Evolutionary conservation across 257 asterid genomes (phyloP).

Genomic region (Fraxinus excelsior): DNA sequence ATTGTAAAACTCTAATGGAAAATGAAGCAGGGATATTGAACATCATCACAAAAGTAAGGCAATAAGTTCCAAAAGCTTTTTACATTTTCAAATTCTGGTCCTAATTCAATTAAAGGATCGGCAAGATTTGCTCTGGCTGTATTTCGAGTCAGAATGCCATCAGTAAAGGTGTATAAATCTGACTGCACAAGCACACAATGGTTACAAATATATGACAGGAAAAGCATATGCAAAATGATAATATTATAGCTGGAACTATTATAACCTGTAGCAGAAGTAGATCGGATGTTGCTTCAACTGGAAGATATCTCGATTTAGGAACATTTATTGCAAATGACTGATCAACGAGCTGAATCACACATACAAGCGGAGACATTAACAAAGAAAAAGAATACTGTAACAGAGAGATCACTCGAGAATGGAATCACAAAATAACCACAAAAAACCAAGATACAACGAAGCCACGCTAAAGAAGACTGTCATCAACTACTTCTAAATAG

Average conservation of each 20-base stretch:
- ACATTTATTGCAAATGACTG: slow-evolving; percentile 57
- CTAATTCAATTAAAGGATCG: slow-evolving; percentile 75
- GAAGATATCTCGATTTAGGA: slow-evolving; percentile 75
- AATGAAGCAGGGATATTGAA: slow-evolving; percentile 3
- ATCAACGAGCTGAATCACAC: slow-evolving; percentile 59
- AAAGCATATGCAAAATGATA: slow-evolving; percentile 4
- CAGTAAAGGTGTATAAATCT: slow-evolving; percentile 60
- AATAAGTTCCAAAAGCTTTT: slow-evolving; percentile 22
- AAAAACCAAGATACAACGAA: neutral
- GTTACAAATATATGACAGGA: slow-evolving; percentile 14
- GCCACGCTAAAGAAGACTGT: neutral
- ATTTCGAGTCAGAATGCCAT: slow-evolving; percentile 64
- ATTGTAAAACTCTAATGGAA: slow-evolving; percentile 21
- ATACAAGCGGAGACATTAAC: slow-evolving; percentile 25
- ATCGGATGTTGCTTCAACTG: slow-evolving; percentile 75
- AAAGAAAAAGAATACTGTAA: slow-evolving; percentile 9
- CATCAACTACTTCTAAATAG: neutral
- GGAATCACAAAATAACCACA: neutral
- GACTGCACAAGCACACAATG: slow-evolving; percentile 56
- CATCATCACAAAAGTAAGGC: slow-evolving; percentile 8
- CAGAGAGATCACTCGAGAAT: neutral
- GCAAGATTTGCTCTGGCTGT: slow-evolving; percentile 61
- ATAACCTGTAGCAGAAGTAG: slow-evolving; percentile 79
- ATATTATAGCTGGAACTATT: slow-evolving; percentile 11
- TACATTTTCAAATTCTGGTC: slow-evolving; percentile 74